phyloP scores from a whole-genome alignment of 192 early-diverging fungal genomes.

The Backusella tarrabulga region DNA sequence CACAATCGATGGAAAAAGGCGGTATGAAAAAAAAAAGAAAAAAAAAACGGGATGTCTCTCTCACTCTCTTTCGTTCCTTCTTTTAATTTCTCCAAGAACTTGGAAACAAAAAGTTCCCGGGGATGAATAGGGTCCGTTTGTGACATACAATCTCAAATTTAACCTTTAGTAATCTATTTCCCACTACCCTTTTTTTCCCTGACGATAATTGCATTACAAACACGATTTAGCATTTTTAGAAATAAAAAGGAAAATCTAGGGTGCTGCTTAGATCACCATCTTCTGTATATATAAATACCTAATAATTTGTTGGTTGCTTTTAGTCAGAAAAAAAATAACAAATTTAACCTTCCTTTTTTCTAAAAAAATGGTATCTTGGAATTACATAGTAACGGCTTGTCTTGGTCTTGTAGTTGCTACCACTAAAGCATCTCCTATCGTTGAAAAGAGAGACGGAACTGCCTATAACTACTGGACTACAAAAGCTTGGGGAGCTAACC shows the following conservation, averaged over 20 bases:
- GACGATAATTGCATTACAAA: neutral
- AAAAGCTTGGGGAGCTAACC: slow-evolving; percentile 54
- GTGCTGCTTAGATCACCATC: neutral
- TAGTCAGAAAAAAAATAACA: neutral
- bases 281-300: neutral
- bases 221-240: neutral
- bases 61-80: neutral
- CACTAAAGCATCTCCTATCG: neutral
- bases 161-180: neutral
- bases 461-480: slow-evolving; percentile 28
- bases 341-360: neutral
- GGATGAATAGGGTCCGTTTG: neutral
- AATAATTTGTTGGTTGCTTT: neutral
- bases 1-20: neutral
- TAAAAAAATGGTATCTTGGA: neutral
- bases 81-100: no score
- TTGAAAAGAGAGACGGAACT: slow-evolving; percentile 13
- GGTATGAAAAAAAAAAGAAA: neutral
- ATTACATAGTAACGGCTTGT: neutral
- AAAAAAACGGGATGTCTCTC: neutral
- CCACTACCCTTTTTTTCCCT: neutral
- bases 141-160: neutral
- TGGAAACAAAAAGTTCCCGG: neutral
- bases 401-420: neutral
- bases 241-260: neutral